Base-by-base conservation (phyloP, 148 eudicot species). In the Amaranthus cruentus region DNA sequence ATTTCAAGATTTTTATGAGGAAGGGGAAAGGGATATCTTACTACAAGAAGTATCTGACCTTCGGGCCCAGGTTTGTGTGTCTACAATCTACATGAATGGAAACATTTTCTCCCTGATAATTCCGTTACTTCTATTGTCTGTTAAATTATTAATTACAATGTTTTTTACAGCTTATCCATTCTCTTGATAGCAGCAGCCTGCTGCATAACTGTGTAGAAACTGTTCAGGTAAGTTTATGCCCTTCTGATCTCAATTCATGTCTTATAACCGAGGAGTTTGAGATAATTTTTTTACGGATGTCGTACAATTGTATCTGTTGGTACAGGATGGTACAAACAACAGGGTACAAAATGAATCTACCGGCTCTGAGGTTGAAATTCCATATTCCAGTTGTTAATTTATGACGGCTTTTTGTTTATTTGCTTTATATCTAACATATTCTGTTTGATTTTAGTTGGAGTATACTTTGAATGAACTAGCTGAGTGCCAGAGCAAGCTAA, bases 1-100 rank as follows among this genome's bases (percentile, higher is more conserved):
- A 60, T 95, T 74, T 81, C 99, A 95, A 79, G 99, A 90, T 73
- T 95, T 92, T 58, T 91, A 92, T 67, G 97, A 88, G 86, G 97
- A 95, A 83, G 99, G 99, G 49, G 99, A 95, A 83, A 88, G 94
- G 76, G 99, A 90, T 61, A 82, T 92, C 80, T 76, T 95, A 68
- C 78, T 95, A 64, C 76, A 75, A 62, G 99, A 95, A 81, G 85
- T 95, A 73, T 92, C 99, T 72, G 89, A 90, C 75, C 85, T 92
- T 44, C 91, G 99, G 55, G 83, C 90, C 70, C 96, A 92, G 96
- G 98, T 95, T 70, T 61, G 76, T 72, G 53, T 48, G 28, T 59
- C 5, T 62, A 54, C n/a, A 50, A 47, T 59, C 4, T 62, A 54
- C n/a, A 50, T 47, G 3, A 55, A 59, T 4, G 46, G 43, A 13